Percentiles rank a stretch among this genome's conserved stretches.
These are phyloP conservation scores for Pseudozyma sp. DNA, from an alignment of 1,284 basidiomycete genomes.

Conservation along the genomic window DNA sequence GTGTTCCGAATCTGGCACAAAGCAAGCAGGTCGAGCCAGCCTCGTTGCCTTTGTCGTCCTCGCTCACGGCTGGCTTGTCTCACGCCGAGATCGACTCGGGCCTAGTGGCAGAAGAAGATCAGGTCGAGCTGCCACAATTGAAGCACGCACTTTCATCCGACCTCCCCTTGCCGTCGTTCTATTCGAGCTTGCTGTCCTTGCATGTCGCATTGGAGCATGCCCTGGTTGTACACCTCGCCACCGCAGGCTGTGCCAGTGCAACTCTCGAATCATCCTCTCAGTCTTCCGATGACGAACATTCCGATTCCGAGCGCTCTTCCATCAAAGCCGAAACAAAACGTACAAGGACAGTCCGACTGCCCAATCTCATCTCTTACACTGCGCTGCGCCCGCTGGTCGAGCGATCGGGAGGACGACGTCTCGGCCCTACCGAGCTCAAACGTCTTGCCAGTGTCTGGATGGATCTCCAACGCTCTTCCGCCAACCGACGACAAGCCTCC, in stretches of 20 bases:
- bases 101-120: neutral
- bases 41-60: slow-evolving; percentile 1
- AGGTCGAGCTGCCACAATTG: slow-evolving; percentile 12
- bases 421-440: slow-evolving; percentile 49
- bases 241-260: slow-evolving; percentile 50
- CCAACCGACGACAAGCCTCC: neutral
- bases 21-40: neutral
- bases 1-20: slow-evolving; percentile 9
- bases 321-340: slow-evolving; percentile 5
- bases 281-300: slow-evolving; percentile 11
- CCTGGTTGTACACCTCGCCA: slow-evolving; percentile 64
- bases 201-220: slow-evolving; percentile 63
- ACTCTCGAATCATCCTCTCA: slow-evolving; percentile 31
- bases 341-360: slow-evolving; percentile 46
- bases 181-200: slow-evolving; percentile 48
- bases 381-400: slow-evolving; percentile 62
- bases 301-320: slow-evolving; percentile 9
- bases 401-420: slow-evolving; percentile 50
- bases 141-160: slow-evolving; percentile 31
- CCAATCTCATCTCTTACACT: slow-evolving; percentile 58
- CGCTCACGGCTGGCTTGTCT: neutral
- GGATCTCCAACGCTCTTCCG: slow-evolving; percentile 25
- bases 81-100: slow-evolving; percentile 14
- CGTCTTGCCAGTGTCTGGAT: slow-evolving; percentile 59
- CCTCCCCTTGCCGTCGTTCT: slow-evolving; percentile 52